A percentile compares a stretch with the other conserved stretches of the same genome.
Evolutionary conservation across 1,284 basidiomycete species (phyloP).

Genomic region (Leucoagaricus sp.): DNA sequence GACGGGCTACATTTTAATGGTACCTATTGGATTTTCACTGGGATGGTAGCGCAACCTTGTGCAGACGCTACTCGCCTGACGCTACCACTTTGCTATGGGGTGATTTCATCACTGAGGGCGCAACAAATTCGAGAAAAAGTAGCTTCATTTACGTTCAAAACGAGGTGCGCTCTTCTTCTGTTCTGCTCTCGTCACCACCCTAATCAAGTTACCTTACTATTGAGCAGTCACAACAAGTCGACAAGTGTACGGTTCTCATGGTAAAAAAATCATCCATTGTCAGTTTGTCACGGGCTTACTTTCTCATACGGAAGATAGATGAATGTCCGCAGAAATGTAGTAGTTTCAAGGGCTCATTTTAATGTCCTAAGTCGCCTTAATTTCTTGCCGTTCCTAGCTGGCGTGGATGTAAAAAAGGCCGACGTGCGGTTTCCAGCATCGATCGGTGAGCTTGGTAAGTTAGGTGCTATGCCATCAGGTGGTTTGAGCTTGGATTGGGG

Average conservation of each 20-base stretch:
- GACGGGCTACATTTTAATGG: slow-evolving; percentile 98
- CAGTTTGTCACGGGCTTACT: neutral
- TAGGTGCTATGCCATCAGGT: too few relatives aligned
- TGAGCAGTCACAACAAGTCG: slow-evolving; percentile 96
- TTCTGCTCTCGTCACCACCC: slow-evolving; percentile 66
- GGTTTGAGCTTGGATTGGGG: too few relatives aligned
- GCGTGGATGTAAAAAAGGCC: too few relatives aligned
- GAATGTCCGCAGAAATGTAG: slow-evolving; percentile 96
- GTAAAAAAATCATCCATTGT: slow-evolving; percentile 44
- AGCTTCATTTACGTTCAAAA: slow-evolving; percentile 89
- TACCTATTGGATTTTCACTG: slow-evolving; percentile 54
- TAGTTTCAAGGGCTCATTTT: slow-evolving; percentile 96
- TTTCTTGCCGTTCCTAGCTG: slow-evolving; percentile 75
- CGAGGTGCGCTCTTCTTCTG: slow-evolving; percentile 55
- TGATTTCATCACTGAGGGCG: slow-evolving; percentile 97
- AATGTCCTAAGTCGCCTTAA: slow-evolving; percentile 94
- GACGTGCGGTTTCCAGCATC: too few relatives aligned
- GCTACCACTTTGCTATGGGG: slow-evolving; percentile 78
- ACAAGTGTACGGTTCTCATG: slow-evolving; percentile 98
- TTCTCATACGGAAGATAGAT: slow-evolving; percentile 61
- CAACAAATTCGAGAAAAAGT: slow-evolving; percentile 95
- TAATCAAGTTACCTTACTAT: slow-evolving; percentile 86
- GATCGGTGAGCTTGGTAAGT: too few relatives aligned
- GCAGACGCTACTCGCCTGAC: slow-evolving; percentile 23
- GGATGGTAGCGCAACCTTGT: slow-evolving; percentile 18